Evolutionary conservation across 2,329 filamentous ascomycete species (phyloP).

Genomic region (Microdochium trichocladiopsis): DNA sequence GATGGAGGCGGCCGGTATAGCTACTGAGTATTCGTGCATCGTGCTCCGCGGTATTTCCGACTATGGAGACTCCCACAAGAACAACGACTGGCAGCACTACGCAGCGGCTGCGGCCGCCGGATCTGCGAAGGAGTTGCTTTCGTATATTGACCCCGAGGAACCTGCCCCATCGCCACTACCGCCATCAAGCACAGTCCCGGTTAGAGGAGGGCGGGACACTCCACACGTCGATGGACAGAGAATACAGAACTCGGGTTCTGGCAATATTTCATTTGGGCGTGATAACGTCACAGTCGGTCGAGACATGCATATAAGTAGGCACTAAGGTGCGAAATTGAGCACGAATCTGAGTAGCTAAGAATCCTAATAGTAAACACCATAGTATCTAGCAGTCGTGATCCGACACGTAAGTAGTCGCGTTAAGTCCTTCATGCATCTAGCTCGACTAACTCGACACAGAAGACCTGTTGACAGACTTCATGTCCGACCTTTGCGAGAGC

Average conservation of each 20-base stretch:
- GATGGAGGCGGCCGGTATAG: constrained; percentile 20
- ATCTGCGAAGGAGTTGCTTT: constrained; percentile 1
- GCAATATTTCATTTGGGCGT: no score
- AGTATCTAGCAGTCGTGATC: no score
- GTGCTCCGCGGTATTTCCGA: constrained; percentile 31
- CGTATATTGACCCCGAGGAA: neutral
- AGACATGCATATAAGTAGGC: no score
- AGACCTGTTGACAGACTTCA: no score
- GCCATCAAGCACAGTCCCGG: neutral
- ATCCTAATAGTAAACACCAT: no score
- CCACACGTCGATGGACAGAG: neutral
- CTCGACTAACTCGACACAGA: no score
- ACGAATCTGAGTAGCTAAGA: no score
- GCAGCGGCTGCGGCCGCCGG: constrained; percentile 23
- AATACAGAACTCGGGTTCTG: neutral
- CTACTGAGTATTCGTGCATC: constrained; percentile 21
- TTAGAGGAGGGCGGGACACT: neutral
- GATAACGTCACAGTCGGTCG: no score
- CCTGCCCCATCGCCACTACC: neutral
- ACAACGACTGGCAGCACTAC: constrained; percentile 26
- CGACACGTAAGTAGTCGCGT: no score
- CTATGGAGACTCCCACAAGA: constrained; percentile 31
- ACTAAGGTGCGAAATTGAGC: no score
- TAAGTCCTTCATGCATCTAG: no score
- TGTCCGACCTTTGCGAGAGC: no score